phyloP scores from a whole-genome alignment of 2,329 filamentous ascomycete species.

The Diaporthe destruens region DNA sequence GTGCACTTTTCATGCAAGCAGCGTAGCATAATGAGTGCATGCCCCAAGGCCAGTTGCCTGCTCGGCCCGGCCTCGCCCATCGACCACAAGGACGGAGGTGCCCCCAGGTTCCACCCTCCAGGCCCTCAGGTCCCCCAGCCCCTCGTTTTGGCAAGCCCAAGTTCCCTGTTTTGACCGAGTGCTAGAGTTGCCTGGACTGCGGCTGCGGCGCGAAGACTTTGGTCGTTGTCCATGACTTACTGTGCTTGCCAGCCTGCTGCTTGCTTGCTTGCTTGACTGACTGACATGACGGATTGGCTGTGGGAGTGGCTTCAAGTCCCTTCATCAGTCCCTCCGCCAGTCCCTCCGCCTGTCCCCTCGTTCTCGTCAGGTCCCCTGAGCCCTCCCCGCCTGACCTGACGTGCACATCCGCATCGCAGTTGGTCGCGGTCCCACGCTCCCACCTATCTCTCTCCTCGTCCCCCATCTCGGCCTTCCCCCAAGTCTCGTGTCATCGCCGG shows the following conservation, averaged over 20 bases:
- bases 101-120: not conserved
- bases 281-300: not conserved
- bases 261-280: too few species aligned
- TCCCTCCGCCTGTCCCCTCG: too few species aligned
- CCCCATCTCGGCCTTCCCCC: slow-evolving; percentile 4
- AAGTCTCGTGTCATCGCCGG: slow-evolving; percentile 21
- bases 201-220: not conserved
- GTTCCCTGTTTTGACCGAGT: slow-evolving; percentile 28
- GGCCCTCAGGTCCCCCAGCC: slow-evolving; percentile 13
- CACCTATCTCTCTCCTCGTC: not conserved
- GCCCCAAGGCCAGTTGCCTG: slow-evolving; percentile 20
- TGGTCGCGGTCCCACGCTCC: not conserved
- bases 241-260: not conserved
- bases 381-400: slow-evolving; percentile 30
- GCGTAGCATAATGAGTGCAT: slow-evolving; percentile 12
- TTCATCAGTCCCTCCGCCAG: too few species aligned
- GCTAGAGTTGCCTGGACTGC: not conserved
- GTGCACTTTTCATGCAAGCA: slow-evolving; percentile 1
- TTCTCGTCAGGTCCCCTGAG: not conserved
- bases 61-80: slow-evolving; percentile 11
- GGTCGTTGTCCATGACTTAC: slow-evolving; percentile 21
- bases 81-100: not conserved
- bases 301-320: slow-evolving; percentile 1
- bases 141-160: slow-evolving; percentile 26
- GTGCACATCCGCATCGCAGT: slow-evolving; percentile 26